Conservation (phyloP, 768 basidiomycete genomes). For the Coprinopsis strossmayeri region DNA sequence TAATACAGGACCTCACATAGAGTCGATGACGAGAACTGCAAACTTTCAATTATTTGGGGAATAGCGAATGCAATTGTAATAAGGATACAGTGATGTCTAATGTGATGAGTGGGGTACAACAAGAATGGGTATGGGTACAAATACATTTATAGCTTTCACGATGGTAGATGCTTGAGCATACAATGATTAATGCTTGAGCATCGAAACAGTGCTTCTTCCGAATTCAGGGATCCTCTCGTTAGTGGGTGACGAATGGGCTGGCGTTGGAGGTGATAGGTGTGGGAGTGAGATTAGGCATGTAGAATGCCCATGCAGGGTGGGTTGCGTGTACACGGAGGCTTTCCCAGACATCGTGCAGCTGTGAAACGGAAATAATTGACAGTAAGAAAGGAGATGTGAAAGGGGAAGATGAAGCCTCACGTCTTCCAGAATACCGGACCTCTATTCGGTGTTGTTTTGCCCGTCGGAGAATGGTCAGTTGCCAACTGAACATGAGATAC, state of each 20-base stretch:
- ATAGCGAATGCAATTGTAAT: too few species aligned
- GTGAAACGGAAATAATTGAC: constrained; percentile 7
- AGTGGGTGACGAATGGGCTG: background rate
- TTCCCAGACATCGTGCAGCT: constrained; percentile 52
- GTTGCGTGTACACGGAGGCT: constrained; percentile 30
- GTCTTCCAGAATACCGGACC: constrained; percentile 63
- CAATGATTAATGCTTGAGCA: too few species aligned
- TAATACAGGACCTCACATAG: too few species aligned
- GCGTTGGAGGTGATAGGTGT: background rate
- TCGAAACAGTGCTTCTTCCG: too few species aligned
- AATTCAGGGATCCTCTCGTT: background rate
- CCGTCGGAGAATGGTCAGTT: constrained; percentile 55
- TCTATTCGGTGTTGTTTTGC: constrained; percentile 60
- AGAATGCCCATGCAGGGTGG: constrained; percentile 70
- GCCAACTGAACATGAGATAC: too few species aligned
- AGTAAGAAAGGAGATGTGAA: constrained; percentile 4
- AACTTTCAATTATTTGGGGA: too few species aligned
- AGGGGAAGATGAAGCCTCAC: constrained; percentile 23
- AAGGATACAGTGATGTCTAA: too few species aligned
- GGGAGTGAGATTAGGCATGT: constrained; percentile 22
- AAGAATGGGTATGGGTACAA: too few species aligned
- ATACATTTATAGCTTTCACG: too few species aligned
- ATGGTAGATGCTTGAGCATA: too few species aligned
- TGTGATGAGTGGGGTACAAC: too few species aligned
- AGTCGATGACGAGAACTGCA: too few species aligned